A percentile compares a stretch with the other conserved stretches of the same genome.
These are phyloP conservation scores for Aureobasidium sp. DNA, from an alignment of 2,329 filamentous ascomycete genomes.

Conservation along the genomic window DNA sequence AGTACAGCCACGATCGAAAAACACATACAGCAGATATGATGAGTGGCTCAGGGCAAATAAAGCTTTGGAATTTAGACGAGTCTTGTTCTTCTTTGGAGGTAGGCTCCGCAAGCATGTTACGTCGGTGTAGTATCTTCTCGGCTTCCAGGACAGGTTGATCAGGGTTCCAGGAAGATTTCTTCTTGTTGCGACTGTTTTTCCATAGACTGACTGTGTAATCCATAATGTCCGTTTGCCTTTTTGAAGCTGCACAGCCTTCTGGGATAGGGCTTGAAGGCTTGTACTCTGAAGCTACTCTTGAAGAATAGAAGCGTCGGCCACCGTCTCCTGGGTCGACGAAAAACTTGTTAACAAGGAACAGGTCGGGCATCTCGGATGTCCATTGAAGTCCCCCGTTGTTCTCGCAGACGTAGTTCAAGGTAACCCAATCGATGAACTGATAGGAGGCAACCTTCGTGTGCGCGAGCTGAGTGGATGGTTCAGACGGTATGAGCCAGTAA, in stretches of 20 bases:
- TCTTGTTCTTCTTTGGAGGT: conserved; percentile 41
- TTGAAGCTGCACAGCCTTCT: conserved; percentile 37
- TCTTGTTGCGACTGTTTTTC: conserved; percentile 45
- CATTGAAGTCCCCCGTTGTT: conserved; percentile 35
- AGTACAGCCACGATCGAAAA: neutral
- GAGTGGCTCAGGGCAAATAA: conserved; percentile 68
- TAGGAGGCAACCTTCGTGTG: neutral
- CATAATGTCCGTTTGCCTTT: conserved; percentile 52
- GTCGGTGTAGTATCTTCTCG: conserved; percentile 63
- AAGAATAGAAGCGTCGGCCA: conserved; percentile 49
- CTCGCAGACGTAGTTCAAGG: conserved; percentile 36
- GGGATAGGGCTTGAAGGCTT: conserved; percentile 59
- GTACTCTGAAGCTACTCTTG: conserved; percentile 40
- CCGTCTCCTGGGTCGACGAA: conserved; percentile 50
- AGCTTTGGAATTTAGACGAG: conserved; percentile 40
- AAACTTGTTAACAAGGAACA: conserved; percentile 41
- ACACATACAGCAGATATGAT: conserved; percentile 58
- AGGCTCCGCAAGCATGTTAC: conserved; percentile 70
- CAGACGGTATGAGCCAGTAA: conserved; percentile 68
- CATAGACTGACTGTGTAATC: conserved; percentile 77
- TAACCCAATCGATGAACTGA: conserved; percentile 50
- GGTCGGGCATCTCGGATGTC: conserved; percentile 31
- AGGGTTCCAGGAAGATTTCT: conserved; percentile 42
- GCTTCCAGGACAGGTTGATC: conserved; percentile 77
- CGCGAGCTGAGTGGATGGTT: conserved; percentile 3